Evolutionary conservation across 148 eudicot species (phyloP).

Genomic region (Camellia japonica): DNA sequence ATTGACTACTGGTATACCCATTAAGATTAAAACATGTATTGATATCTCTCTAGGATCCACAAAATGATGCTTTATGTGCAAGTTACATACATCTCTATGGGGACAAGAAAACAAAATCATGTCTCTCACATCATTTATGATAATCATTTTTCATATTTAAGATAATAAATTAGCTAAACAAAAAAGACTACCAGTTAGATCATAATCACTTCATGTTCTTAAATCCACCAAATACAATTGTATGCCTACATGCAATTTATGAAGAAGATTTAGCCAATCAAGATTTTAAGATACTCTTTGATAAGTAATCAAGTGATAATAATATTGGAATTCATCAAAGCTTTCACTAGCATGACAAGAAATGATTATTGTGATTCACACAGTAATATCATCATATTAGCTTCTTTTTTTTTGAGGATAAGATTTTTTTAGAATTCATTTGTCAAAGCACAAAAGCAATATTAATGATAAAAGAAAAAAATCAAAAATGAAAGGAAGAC

Average conservation of each 20-base stretch:
- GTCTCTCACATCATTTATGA: neutral
- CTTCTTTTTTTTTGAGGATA: too few relatives aligned
- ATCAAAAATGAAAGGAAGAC: too few relatives aligned
- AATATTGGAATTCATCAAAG: neutral
- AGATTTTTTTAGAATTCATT: too few relatives aligned
- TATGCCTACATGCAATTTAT: neutral
- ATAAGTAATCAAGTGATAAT: neutral
- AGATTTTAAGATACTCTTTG: neutral
- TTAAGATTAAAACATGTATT: neutral
- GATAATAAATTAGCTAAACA: neutral
- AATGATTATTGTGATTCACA: too few relatives aligned
- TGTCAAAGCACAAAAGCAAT: too few relatives aligned
- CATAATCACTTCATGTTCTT: neutral
- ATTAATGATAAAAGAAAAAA: too few relatives aligned
- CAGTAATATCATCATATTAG: too few relatives aligned
- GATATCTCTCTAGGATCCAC: neutral
- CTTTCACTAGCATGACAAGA: neutral
- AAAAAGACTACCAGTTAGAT: neutral
- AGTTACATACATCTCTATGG: neutral
- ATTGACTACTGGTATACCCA: too few relatives aligned
- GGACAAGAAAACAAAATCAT: neutral
- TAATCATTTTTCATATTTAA: neutral
- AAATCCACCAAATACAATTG: neutral
- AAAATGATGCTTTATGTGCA: neutral
- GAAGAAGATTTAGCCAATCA: conserved; percentile 36